Conservation (phyloP, 2,329 filamentous ascomycete genomes). For the Trichocomaceae sp. region DNA sequence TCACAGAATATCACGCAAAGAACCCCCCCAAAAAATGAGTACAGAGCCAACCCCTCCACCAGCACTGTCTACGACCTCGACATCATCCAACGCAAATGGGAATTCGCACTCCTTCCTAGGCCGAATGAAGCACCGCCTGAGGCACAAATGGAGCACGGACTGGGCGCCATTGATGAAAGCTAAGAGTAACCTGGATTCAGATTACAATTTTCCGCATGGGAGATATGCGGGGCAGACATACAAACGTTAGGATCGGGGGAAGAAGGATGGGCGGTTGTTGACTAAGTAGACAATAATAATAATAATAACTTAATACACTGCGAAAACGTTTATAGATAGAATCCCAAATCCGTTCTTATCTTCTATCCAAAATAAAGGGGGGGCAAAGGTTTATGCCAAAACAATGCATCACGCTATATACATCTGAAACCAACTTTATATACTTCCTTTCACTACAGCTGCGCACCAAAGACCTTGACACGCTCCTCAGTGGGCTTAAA, state of each 20-base stretch:
- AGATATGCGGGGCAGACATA: constrained; percentile 13
- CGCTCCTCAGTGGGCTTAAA: constrained; percentile 60
- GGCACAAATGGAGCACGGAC: constrained; percentile 3
- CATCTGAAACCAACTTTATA: not conserved
- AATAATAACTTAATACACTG: too few species aligned
- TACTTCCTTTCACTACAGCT: not conserved
- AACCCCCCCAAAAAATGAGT: too few species aligned
- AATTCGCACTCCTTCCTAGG: constrained; percentile 6
- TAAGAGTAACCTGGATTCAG: constrained; percentile 16
- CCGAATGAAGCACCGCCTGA: constrained; percentile 6
- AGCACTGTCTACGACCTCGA: not conserved
- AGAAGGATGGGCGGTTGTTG: too few species aligned
- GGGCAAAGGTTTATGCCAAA: too few species aligned
- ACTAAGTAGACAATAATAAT: too few species aligned
- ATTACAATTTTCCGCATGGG: constrained; percentile 17
- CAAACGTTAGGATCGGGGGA: not conserved
- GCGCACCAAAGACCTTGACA: constrained; percentile 47
- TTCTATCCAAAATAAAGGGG: not conserved
- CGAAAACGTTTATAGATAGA: not conserved
- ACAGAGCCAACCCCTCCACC: not conserved
- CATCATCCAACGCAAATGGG: not conserved
- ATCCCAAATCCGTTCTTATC: not conserved
- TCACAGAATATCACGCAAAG: too few species aligned
- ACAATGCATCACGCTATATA: constrained; percentile 1
- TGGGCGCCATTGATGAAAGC: constrained; percentile 19